Percentiles rank a stretch among this genome's conserved stretches.
Evolutionary conservation across 2,329 filamentous ascomycete species (phyloP).

Genomic region (Nectriaceae sp.): DNA sequence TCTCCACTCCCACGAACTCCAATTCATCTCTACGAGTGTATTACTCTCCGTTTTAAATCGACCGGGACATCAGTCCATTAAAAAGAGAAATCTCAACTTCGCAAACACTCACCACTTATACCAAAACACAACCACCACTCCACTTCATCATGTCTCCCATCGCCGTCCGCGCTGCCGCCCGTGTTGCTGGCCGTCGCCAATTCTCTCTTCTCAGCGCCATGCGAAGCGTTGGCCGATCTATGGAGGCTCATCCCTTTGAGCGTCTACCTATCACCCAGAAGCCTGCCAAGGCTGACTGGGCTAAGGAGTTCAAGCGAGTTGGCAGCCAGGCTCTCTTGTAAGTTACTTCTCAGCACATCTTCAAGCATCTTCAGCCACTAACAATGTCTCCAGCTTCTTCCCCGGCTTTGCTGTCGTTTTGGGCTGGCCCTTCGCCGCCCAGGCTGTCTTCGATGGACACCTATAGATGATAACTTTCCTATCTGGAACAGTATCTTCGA

Average conservation of each 20-base stretch:
- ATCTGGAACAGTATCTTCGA: background rate
- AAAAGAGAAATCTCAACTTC: slow-evolving; percentile 10
- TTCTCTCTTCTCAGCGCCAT: slow-evolving; percentile 37
- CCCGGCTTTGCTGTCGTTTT: slow-evolving; percentile 36
- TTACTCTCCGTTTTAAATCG: slow-evolving; percentile 11
- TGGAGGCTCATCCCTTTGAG: slow-evolving; percentile 40
- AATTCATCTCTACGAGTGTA: slow-evolving; percentile 19
- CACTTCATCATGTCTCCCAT: slow-evolving; percentile 29
- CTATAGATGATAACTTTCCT: slow-evolving; percentile 22
- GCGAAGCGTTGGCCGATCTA: slow-evolving; percentile 34
- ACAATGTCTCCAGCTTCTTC: slow-evolving; percentile 33
- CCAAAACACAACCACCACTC: slow-evolving; percentile 15
- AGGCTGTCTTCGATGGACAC: slow-evolving; percentile 33
- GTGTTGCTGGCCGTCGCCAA: slow-evolving; percentile 32
- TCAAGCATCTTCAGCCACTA: slow-evolving; percentile 2
- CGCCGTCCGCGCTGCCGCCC: slow-evolving; percentile 31
- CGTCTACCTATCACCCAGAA: slow-evolving; percentile 31
- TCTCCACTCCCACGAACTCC: slow-evolving; percentile 20
- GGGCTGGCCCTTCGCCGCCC: slow-evolving; percentile 36
- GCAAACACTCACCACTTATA: slow-evolving; percentile 7
- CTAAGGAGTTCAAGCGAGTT: slow-evolving; percentile 32
- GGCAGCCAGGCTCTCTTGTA: slow-evolving; percentile 36
- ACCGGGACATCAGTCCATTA: slow-evolving; percentile 12
- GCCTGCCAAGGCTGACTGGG: slow-evolving; percentile 34
- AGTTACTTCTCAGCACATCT: slow-evolving; percentile 18